These are phyloP conservation scores for Ottelia alismoides DNA, from an alignment of 106 monocot genomes.

Conservation along the genomic window DNA sequence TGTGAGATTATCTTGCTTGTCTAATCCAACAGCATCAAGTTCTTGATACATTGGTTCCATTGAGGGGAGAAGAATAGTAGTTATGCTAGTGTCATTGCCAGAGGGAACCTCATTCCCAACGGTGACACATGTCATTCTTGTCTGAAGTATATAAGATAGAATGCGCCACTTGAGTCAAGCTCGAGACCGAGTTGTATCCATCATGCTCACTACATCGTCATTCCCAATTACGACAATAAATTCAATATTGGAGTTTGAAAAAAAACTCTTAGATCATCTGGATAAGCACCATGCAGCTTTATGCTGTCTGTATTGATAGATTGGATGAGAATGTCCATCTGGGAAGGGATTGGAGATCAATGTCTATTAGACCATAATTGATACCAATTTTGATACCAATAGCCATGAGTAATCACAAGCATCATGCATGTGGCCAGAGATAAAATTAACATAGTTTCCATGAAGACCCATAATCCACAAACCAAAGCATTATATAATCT, in stretches of 20 bases:
- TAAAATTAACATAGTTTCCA: too few relatives aligned
- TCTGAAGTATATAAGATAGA: neutral
- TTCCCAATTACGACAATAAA: neutral
- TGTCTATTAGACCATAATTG: conserved; percentile 10
- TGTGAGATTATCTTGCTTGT: neutral
- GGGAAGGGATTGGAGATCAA: conserved; percentile 8
- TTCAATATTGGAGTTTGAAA: neutral
- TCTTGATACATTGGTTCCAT: neutral
- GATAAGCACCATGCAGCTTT: conserved; percentile 9
- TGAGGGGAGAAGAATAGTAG: neutral
- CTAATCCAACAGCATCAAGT: neutral
- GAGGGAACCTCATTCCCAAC: neutral
- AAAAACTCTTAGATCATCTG: conserved; percentile 2
- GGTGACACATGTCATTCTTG: neutral
- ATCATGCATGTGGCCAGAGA: too few relatives aligned
- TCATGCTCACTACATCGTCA: neutral
- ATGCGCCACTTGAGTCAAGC: neutral
- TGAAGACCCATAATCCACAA: too few relatives aligned
- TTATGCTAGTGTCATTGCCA: neutral
- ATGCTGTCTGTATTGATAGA: conserved; percentile 8
- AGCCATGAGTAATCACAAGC: too few relatives aligned
- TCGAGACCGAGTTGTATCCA: neutral
- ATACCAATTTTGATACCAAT: neutral
- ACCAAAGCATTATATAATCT: too few relatives aligned
- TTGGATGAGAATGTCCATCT: neutral